Evolutionary conservation across 805 yeast species (phyloP).

Genomic region (Kuraishia cidri): DNA sequence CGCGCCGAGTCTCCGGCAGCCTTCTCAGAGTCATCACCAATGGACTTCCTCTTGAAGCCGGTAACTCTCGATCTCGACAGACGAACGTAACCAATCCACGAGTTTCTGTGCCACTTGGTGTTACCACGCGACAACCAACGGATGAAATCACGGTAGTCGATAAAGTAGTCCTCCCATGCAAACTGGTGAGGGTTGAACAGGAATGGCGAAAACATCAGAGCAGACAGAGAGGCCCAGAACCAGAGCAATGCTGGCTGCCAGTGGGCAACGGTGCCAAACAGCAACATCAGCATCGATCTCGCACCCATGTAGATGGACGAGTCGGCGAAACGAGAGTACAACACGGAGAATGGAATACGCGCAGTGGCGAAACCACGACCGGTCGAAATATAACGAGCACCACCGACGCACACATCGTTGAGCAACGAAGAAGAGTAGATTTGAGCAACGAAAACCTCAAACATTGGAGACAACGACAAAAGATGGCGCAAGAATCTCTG

Average conservation of each 20-base stretch:
- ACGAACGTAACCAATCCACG: conserved; percentile 82
- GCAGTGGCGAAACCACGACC: conserved; percentile 85
- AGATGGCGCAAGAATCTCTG: conserved; percentile 65
- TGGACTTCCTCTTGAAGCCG: conserved; percentile 71
- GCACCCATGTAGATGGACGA: conserved; percentile 83
- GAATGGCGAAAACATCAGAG: conserved; percentile 88
- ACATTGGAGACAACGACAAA: conserved; percentile 66
- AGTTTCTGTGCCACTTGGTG: conserved; percentile 80
- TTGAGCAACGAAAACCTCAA: conserved; percentile 78
- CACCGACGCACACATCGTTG: conserved; percentile 72
- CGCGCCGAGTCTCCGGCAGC: conserved; percentile 77
- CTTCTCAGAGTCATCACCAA: conserved; percentile 74
- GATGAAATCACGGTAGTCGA: conserved; percentile 91
- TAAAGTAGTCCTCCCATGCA: conserved; percentile 90
- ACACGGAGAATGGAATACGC: conserved; percentile 65
- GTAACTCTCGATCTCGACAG: conserved; percentile 78
- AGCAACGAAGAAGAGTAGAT: conserved; percentile 64
- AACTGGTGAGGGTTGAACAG: conserved; percentile 97
- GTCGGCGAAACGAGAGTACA: conserved; percentile 73
- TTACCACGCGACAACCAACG: conserved; percentile 91
- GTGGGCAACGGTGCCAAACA: conserved; percentile 65
- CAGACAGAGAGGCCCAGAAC: conserved; percentile 93
- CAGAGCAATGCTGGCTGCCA: conserved; percentile 94
- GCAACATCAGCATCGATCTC: conserved; percentile 61
- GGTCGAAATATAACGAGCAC: conserved; percentile 80